Percentiles rank a stretch among this genome's conserved stretches.
These are phyloP conservation scores for Nemania sp. DNA, from an alignment of 2,329 filamentous ascomycete genomes.

Conservation along the genomic window DNA sequence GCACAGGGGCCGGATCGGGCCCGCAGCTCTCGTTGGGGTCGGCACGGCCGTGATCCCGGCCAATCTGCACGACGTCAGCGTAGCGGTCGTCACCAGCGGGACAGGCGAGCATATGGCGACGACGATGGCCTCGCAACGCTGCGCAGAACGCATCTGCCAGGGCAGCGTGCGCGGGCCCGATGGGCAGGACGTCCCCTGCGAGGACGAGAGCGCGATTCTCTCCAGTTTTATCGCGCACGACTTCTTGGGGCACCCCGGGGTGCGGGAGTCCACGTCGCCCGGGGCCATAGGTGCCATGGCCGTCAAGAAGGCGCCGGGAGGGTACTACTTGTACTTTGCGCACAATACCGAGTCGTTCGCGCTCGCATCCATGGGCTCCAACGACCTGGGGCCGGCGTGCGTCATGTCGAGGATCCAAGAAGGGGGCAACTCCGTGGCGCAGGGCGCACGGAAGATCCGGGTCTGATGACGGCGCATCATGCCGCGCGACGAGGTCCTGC, in stretches of 20 bases:
- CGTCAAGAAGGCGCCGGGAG: constrained; percentile 79
- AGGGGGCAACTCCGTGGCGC: constrained; percentile 54
- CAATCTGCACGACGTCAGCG: constrained; percentile 71
- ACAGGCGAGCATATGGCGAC: constrained; percentile 99
- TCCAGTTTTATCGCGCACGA: constrained; percentile 80
- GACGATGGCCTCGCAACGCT: constrained; percentile 85
- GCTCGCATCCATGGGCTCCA: constrained; percentile 83
- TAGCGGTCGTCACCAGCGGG: constrained; percentile 88
- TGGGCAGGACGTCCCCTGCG: constrained; percentile 67
- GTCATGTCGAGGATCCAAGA: constrained; percentile 81
- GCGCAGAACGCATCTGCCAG: constrained; percentile 82
- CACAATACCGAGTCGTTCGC: constrained; percentile 94
- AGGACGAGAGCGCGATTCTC: constrained; percentile 77
- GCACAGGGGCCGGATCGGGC: constrained; percentile 86
- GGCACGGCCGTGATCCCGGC: constrained; percentile 87
- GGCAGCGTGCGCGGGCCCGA: constrained; percentile 62
- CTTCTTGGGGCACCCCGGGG: constrained; percentile 90
- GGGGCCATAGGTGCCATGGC: constrained; percentile 90
- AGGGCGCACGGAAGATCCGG: constrained; percentile 57
- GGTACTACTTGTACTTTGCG: constrained; percentile 86
- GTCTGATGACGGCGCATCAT: constrained; percentile 23
- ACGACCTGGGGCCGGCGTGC: constrained; percentile 74
- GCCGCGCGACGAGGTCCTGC: background rate
- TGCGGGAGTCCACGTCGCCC: constrained; percentile 76
- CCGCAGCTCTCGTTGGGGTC: constrained; percentile 89